Evolutionary conservation across 225 moss, liverwort and hornwort genomes (phyloP), one percentile per base, ranked within the genome.

Genomic region (Thuidium tamariscinum): DNA sequence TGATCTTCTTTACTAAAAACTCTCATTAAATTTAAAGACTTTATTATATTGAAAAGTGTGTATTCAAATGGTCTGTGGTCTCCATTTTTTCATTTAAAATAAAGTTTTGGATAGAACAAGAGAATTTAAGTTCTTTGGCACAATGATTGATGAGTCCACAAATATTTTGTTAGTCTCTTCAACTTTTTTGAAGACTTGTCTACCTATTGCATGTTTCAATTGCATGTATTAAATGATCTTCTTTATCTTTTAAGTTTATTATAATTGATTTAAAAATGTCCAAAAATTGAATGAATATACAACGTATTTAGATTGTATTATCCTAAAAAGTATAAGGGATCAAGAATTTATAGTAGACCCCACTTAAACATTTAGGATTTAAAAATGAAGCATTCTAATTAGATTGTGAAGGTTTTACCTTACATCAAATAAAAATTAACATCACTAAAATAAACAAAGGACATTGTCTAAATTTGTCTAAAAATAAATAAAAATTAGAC

Each of bases 51-150:
- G 3, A 42, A 70, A 41, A 26, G 1, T 70, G 25, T n/a, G 3
- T 3, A 4, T 9, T 70, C 4, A 42, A 70, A 42, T 42, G 5
- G 3, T 42, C 16, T 26, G 41, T 41, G 5, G 41, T 69, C 1
- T 41, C 1, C 14, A n/a, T n/a, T 8, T 69, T 25, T 0, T 15
- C 5, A 26, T 41, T 69, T 0, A 8, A 41, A 69, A 0, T 5
- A 69, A 39, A 41, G 0, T 41, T 41, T 41, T 26, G 1, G 16
- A 70, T 42, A 42, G 22, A 26, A 0, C 26, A 26, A 15, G 26
- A 42, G 9, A 42, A 41, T 26, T 26, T 39, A 42, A 26, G 0
- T 70, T 26, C 7, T 69, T 42, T 26, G 5, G 15, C 5, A 15
- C 7, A 26, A 9, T 25, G 3, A 27, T 27, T 42, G 16, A 44